phyloP scores from a whole-genome alignment of 2,329 filamentous ascomycete genomes.

The Drechslera avenae region DNA sequence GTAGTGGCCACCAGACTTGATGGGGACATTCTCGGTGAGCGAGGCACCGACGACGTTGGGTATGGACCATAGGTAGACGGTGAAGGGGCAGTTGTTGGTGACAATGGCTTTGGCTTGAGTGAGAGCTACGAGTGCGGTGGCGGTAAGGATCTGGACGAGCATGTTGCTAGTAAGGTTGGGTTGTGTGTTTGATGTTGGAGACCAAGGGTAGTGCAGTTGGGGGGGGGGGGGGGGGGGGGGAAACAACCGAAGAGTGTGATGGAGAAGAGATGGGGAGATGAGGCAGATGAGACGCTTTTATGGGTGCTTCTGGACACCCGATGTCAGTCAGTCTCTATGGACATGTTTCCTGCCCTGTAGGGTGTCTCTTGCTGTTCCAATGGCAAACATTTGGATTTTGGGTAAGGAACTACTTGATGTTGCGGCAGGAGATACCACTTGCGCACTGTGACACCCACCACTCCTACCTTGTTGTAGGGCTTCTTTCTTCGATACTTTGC shows the following conservation, averaged over 20 bases:
- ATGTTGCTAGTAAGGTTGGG: slow-evolving; percentile 14
- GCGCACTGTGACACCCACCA: too few relatives aligned
- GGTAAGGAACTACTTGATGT: too few relatives aligned
- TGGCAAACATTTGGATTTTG: too few relatives aligned
- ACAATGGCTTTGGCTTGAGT: slow-evolving; percentile 33
- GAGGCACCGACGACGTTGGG: slow-evolving; percentile 17
- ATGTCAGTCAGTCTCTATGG: too few relatives aligned
- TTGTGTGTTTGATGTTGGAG: background rate
- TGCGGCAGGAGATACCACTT: too few relatives aligned
- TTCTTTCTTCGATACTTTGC: too few relatives aligned
- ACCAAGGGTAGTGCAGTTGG: slow-evolving; percentile 13
- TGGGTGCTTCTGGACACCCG: background rate
- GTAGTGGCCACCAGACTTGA: slow-evolving; percentile 26
- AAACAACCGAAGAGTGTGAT: slow-evolving; percentile 16
- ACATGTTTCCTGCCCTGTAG: background rate
- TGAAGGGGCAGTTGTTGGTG: slow-evolving; percentile 31
- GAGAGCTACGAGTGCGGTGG: slow-evolving; percentile 26
- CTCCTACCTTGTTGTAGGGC: too few relatives aligned
- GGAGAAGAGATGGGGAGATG: slow-evolving; percentile 19
- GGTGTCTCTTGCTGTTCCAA: too few relatives aligned
- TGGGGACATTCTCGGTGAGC: slow-evolving; percentile 21
- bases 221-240: too few relatives aligned
- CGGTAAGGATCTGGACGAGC: slow-evolving; percentile 18
- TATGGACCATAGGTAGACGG: slow-evolving; percentile 32
- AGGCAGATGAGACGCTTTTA: slow-evolving; percentile 5